Percentiles rank a stretch among this genome's conserved stretches.
phyloP scores from a whole-genome alignment of 2,329 filamentous ascomycete species.

The Didymella glomerata region DNA sequence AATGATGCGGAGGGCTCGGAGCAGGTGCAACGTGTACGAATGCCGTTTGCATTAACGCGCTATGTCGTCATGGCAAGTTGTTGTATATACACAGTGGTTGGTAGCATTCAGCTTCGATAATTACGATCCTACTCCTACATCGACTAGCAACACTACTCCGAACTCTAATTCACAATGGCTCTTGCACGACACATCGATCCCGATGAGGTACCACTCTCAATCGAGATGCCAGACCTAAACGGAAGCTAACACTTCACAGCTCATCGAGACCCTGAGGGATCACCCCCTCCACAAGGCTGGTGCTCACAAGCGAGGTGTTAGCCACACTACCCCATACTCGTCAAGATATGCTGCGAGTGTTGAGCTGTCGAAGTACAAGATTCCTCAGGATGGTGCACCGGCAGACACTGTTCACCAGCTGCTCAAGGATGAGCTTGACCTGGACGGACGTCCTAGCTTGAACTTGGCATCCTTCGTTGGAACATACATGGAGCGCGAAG shows the following conservation, averaged over 20 bases:
- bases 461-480: slow-evolving; percentile 75
- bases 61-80: slow-evolving; percentile 18
- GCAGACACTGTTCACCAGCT: slow-evolving; percentile 72
- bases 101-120: neutral
- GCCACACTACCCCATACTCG: slow-evolving; percentile 65
- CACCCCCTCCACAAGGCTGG: slow-evolving; percentile 52
- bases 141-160: neutral
- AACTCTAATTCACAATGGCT: slow-evolving; percentile 51
- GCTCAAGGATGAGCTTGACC: slow-evolving; percentile 54
- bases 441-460: slow-evolving; percentile 65
- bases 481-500: slow-evolving; percentile 75
- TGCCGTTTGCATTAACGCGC: slow-evolving; percentile 4
- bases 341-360: slow-evolving; percentile 63
- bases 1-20: slow-evolving; percentile 15
- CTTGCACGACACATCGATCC: slow-evolving; percentile 63
- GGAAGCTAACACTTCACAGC: slow-evolving; percentile 26
- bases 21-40: slow-evolving; percentile 2
- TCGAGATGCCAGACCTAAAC: neutral
- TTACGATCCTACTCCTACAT: neutral
- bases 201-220: slow-evolving; percentile 43
- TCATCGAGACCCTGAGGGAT: slow-evolving; percentile 63
- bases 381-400: slow-evolving; percentile 65
- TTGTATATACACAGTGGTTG: slow-evolving; percentile 13
- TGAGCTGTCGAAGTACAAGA: slow-evolving; percentile 67
- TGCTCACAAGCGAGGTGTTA: slow-evolving; percentile 51